These are phyloP conservation scores for Phallus indusiatus DNA, from an alignment of 768 basidiomycete species.

Conservation along the genomic window DNA sequence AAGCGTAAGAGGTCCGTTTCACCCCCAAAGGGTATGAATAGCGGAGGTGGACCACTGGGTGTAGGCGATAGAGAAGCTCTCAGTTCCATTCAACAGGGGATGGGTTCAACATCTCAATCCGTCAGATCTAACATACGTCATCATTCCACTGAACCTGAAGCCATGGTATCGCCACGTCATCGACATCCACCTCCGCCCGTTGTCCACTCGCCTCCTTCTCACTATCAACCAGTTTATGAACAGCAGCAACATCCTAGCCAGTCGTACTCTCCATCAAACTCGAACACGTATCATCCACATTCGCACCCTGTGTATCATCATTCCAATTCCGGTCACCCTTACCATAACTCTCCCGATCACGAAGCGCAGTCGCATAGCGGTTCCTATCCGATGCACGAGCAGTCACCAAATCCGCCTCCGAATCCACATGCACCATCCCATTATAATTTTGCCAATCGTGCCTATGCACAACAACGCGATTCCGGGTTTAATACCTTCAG, in stretches of 20 bases:
- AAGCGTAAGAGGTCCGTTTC: background rate
- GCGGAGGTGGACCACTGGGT: background rate
- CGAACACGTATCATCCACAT: background rate
- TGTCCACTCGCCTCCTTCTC: background rate
- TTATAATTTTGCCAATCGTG: conserved; percentile 7
- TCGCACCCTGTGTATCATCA: background rate
- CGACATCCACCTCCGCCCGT: background rate
- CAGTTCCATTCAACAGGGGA: background rate
- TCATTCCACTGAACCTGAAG: background rate
- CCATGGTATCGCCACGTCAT: background rate
- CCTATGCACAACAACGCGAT: conserved; percentile 5
- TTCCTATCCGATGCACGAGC: background rate
- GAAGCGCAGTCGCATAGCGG: background rate
- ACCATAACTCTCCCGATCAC: background rate
- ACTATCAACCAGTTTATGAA: background rate
- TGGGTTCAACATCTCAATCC: background rate
- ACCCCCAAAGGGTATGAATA: background rate
- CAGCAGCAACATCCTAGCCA: background rate
- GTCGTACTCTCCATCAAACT: background rate
- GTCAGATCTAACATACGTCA: background rate
- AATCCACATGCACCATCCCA: conserved; percentile 5
- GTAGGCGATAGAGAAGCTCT: background rate
- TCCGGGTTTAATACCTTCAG: conserved; percentile 8
- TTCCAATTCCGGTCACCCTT: background rate
- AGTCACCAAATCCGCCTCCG: background rate